Evolutionary conservation across 2,329 filamentous ascomycete genomes (phyloP).

Genomic region (Neopestalotiopsis rosae): DNA sequence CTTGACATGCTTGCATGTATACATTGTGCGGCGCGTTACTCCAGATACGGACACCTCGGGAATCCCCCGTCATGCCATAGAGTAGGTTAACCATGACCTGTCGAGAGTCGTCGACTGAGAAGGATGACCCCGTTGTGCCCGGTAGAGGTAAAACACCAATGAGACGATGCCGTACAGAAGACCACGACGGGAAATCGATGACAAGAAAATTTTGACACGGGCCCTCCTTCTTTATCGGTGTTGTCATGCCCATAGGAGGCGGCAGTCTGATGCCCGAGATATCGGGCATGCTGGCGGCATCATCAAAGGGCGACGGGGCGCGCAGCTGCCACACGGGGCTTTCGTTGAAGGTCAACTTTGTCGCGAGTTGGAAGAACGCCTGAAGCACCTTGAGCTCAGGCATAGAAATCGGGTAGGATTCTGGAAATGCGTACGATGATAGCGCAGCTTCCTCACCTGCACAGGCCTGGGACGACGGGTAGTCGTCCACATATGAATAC

Average conservation of each 20-base stretch:
- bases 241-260: slow-evolving; percentile 40
- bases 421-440: slow-evolving; percentile 39
- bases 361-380: slow-evolving; percentile 52
- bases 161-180: slow-evolving; percentile 55
- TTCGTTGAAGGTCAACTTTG: slow-evolving; percentile 47
- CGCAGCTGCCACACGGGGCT: slow-evolving; percentile 51
- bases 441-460: slow-evolving; percentile 15
- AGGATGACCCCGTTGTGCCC: slow-evolving; percentile 50
- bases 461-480: neutral
- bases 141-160: slow-evolving; percentile 54
- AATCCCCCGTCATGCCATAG: slow-evolving; percentile 61
- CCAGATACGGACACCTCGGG: slow-evolving; percentile 57
- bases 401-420: slow-evolving; percentile 55
- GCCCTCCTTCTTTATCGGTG: slow-evolving; percentile 50
- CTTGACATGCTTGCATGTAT: slow-evolving; percentile 60
- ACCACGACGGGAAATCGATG: slow-evolving; percentile 64
- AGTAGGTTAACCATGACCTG: slow-evolving; percentile 54
- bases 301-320: slow-evolving; percentile 51
- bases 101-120: slow-evolving; percentile 50
- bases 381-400: slow-evolving; percentile 54
- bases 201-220: slow-evolving; percentile 57
- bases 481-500: slow-evolving; percentile 12
- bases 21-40: slow-evolving; percentile 29
- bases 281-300: slow-evolving; percentile 30
- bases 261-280: slow-evolving; percentile 52